A percentile compares a stretch with the other conserved stretches of the same genome.
Evolutionary conservation across 768 basidiomycete species (phyloP).

Genomic region (Dictyophora rubrovolvata): DNA sequence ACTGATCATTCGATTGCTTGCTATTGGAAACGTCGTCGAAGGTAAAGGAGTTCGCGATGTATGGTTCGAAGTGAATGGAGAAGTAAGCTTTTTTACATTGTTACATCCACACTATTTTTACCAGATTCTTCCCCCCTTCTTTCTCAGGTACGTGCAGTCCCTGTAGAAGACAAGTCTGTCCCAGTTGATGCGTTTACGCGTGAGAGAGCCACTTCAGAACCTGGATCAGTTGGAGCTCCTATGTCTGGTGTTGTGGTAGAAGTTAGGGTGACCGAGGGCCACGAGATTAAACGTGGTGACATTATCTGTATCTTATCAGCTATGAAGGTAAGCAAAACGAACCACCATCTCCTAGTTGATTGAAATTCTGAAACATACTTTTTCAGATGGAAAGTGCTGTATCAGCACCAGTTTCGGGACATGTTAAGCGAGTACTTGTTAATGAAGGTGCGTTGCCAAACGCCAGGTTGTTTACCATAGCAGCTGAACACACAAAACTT

Average conservation of each 20-base stretch:
- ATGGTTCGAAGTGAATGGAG: slow-evolving; percentile 97
- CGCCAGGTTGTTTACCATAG: not conserved
- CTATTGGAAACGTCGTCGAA: slow-evolving; percentile 86
- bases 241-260: slow-evolving; percentile 99
- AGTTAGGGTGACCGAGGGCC: slow-evolving; percentile 94
- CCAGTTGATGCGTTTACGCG: slow-evolving; percentile 91
- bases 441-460: slow-evolving; percentile 53
- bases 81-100: slow-evolving; percentile 37
- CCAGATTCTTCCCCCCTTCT: slow-evolving; percentile 11
- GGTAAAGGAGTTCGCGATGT: slow-evolving; percentile 90
- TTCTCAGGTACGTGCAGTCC: slow-evolving; percentile 78
- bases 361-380: not conserved
- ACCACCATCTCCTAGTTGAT: not conserved
- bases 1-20: slow-evolving; percentile 91
- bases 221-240: slow-evolving; percentile 94
- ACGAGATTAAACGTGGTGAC: slow-evolving; percentile 97
- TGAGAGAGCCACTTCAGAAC: slow-evolving; percentile 89
- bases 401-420: slow-evolving; percentile 92
- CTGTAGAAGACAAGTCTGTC: slow-evolving; percentile 94
- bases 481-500: not conserved
- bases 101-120: slow-evolving; percentile 8
- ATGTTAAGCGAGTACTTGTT: slow-evolving; percentile 88
- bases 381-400: slow-evolving; percentile 94
- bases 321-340: slow-evolving; percentile 66
- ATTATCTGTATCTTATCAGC: slow-evolving; percentile 65